A percentile compares a stretch with the other conserved stretches of the same genome.
These are phyloP conservation scores for Aspergillus niger DNA, from an alignment of 2,329 filamentous ascomycete species.

Conservation along the genomic window DNA sequence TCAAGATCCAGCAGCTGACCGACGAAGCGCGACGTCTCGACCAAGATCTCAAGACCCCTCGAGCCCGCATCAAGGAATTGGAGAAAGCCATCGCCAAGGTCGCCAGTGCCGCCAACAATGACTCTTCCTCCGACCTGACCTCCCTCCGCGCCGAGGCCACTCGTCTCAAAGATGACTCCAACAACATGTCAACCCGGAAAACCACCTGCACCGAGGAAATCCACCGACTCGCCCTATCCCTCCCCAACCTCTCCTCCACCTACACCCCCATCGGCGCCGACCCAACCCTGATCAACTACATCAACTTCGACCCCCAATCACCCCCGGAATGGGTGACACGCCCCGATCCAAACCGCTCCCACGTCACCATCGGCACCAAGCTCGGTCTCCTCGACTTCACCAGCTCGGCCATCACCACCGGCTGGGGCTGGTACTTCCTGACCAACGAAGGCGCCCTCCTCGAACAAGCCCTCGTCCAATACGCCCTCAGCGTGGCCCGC, in stretches of 20 bases:
- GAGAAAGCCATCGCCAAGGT: constrained; percentile 45
- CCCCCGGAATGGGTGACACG: constrained; percentile 36
- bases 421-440: constrained; percentile 98
- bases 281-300: constrained; percentile 69
- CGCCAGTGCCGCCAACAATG: constrained; percentile 23
- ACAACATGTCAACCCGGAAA: constrained; percentile 35
- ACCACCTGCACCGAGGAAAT: constrained; percentile 60
- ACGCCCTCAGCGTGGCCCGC: constrained; percentile 73
- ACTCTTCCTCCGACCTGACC: constrained; percentile 24
- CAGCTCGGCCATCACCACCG: constrained; percentile 75
- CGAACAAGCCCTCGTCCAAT: constrained; percentile 92
- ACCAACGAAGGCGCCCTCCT: constrained; percentile 87
- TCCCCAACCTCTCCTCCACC: constrained; percentile 83
- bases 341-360: constrained; percentile 57
- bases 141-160: constrained; percentile 42
- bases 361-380: constrained; percentile 82
- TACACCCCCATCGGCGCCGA: constrained; percentile 72
- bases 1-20: constrained; percentile 51
- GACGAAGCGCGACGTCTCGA: constrained; percentile 43
- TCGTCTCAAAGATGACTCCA: constrained; percentile 39
- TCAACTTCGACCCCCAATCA: constrained; percentile 68
- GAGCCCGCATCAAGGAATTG: constrained; percentile 47
- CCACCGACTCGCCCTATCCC: constrained; percentile 69
- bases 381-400: constrained; percentile 91
- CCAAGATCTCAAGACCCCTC: constrained; percentile 42